A percentile compares a stretch with the other conserved stretches of the same genome.
Evolutionary conservation across 2,329 filamentous ascomycete species (phyloP).

Genomic region (Fusarium heterosporum): DNA sequence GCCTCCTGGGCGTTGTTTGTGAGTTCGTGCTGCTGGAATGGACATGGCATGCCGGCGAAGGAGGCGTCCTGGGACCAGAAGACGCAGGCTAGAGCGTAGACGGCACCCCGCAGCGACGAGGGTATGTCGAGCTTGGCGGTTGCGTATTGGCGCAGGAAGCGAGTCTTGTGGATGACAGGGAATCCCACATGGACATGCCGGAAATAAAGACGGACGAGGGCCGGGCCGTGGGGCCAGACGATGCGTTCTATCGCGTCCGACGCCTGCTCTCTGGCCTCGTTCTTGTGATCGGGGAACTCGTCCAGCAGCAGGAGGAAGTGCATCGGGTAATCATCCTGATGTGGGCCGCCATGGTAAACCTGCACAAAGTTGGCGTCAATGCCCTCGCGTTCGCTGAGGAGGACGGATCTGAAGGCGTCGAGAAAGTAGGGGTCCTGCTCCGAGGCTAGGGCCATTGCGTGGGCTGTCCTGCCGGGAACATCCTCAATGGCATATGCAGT

Average conservation of each 20-base stretch:
- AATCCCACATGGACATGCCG: slow-evolving; percentile 59
- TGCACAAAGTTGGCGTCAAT: slow-evolving; percentile 60
- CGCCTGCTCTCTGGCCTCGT: slow-evolving; percentile 52
- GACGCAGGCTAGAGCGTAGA: slow-evolving; percentile 58
- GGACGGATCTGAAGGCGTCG: slow-evolving; percentile 59
- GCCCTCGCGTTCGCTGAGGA: slow-evolving; percentile 58
- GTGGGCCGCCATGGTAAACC: slow-evolving; percentile 53
- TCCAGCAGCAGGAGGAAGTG: slow-evolving; percentile 60
- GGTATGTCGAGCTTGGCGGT: slow-evolving; percentile 55
- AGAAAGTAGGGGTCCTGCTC: slow-evolving; percentile 62
- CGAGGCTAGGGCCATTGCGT: slow-evolving; percentile 58
- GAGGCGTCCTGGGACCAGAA: slow-evolving; percentile 56
- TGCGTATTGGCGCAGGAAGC: slow-evolving; percentile 56
- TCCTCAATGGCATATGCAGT: slow-evolving; percentile 56
- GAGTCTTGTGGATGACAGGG: slow-evolving; percentile 58
- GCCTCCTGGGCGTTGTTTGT: slow-evolving; percentile 57
- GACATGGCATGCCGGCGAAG: slow-evolving; percentile 46
- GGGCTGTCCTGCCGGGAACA: slow-evolving; percentile 55
- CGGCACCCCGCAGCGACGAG: slow-evolving; percentile 57
- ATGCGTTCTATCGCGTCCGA: slow-evolving; percentile 58
- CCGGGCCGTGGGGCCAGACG: slow-evolving; percentile 55
- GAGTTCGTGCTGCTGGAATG: slow-evolving; percentile 57
- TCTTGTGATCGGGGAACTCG: slow-evolving; percentile 58
- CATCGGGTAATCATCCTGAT: slow-evolving; percentile 54
- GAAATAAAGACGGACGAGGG: slow-evolving; percentile 59